These are phyloP conservation scores for Colletotrichum falcatum DNA, from an alignment of 2,329 filamentous ascomycete species.

Conservation along the genomic window DNA sequence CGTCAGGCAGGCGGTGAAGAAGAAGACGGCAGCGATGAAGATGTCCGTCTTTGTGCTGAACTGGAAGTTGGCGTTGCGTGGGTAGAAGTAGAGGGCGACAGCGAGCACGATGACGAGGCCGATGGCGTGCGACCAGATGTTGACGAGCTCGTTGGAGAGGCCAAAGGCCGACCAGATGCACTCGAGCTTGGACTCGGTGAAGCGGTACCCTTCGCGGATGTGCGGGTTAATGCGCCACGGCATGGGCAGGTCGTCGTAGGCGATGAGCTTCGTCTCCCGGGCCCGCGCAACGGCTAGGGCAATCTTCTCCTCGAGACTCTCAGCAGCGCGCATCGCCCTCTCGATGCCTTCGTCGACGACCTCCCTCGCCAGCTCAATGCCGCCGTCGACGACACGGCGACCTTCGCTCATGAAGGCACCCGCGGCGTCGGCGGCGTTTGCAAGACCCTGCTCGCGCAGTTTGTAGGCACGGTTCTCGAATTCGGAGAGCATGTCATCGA, in stretches of 20 bases:
- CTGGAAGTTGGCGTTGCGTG: slow-evolving; percentile 85
- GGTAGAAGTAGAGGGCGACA: slow-evolving; percentile 96
- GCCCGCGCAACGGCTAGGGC: slow-evolving; percentile 81
- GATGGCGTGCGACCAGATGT: slow-evolving; percentile 96
- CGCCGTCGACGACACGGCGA: slow-evolving; percentile 83
- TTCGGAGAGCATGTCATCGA: slow-evolving; percentile 87
- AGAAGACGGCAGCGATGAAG: slow-evolving; percentile 92
- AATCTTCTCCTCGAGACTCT: slow-evolving; percentile 86
- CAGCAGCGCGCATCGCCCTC: slow-evolving; percentile 83
- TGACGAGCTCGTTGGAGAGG: slow-evolving; percentile 92
- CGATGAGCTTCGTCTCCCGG: slow-evolving; percentile 83
- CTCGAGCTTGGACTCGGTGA: slow-evolving; percentile 89
- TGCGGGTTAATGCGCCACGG: slow-evolving; percentile 97
- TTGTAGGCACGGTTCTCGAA: slow-evolving; percentile 87
- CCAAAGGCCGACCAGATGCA: slow-evolving; percentile 87
- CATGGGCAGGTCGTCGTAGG: slow-evolving; percentile 88
- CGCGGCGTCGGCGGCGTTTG: slow-evolving; percentile 73
- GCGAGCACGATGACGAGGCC: slow-evolving; percentile 89
- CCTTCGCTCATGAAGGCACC: slow-evolving; percentile 81
- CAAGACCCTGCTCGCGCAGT: slow-evolving; percentile 80
- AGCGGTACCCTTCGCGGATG: slow-evolving; percentile 91
- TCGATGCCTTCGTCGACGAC: slow-evolving; percentile 86
- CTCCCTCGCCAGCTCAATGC: slow-evolving; percentile 78
- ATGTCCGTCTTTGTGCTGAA: slow-evolving; percentile 89
- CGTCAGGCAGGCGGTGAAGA: slow-evolving; percentile 95